Evolutionary conservation across 768 basidiomycete genomes (phyloP), one percentile per base, ranked within the genome.

Genomic region (Austroboletus festivus): DNA sequence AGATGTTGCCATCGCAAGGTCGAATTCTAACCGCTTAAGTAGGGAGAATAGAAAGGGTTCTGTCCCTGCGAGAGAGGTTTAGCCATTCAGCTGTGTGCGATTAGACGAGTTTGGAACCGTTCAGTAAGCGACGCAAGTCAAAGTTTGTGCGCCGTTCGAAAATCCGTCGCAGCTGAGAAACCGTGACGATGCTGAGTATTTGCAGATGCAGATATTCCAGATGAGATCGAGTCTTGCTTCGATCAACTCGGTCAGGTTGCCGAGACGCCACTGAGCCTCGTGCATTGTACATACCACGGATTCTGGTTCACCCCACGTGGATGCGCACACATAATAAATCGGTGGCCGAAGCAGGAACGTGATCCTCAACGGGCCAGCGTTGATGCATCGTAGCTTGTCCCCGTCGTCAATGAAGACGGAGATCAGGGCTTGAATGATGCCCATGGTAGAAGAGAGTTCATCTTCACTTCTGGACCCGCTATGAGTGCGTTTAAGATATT

Each of bases 171-270:
- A 99, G 74, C 64, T 97, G 93, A 4, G 84, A 74, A 2, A 83
- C 86, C 3, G 93, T 90, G 39, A 96, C 84, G 30, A 96, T 83
- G 55, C 90, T 93, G 23, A 97, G 68, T 47, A 98, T 89, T 68
- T 96, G 94, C 3, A 97, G 74, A 64, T 99, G 89, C 8, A 98
- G 73, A 68, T 96, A 96, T 67, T 98, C 95, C 51, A 99, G 79
- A 73, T 98, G 96, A 19, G 83, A 80, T 47, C 95, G 81, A 55
- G 88, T 86, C 95, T 98, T 83, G 47, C 79, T 83, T 85, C 71
- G 75, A 71, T 61, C 63, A 74, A 66, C 50, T 59, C 70, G 61
- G 73, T 52, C 58, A 52, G 55, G 39, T 49, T 28, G 44, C 42
- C 39, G 44, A 42, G 21, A 38, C 21, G 28, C 28, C 38, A 31